Conservation (phyloP, 202 grass and related monocot species). For the Schoenoplectus triqueter region DNA sequence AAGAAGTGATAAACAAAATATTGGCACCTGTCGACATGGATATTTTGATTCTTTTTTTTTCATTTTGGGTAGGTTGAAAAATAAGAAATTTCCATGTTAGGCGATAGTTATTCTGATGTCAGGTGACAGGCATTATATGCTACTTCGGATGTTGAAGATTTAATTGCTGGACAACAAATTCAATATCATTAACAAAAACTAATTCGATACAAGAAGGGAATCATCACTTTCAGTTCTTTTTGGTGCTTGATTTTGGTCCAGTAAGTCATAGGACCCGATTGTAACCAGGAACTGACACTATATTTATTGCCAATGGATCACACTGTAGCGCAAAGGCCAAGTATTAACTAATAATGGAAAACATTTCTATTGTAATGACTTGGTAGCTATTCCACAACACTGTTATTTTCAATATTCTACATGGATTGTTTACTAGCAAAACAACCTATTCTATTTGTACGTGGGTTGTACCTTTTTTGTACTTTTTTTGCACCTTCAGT, state of each 20-base stretch:
- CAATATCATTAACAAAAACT: slow-evolving; percentile 17
- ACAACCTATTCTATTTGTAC: slow-evolving; percentile 30
- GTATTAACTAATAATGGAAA: not conserved
- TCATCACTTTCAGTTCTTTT: not conserved
- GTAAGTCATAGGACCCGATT: slow-evolving; percentile 3
- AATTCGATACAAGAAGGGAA: not conserved
- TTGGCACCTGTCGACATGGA: not conserved
- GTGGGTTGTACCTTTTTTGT: slow-evolving; percentile 26
- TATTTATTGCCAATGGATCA: not conserved
- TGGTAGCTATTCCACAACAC: not conserved
- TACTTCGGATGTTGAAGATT: not conserved
- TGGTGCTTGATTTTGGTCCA: slow-evolving; percentile 25
- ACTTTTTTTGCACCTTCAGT: no score
- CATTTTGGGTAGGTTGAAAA: not conserved
- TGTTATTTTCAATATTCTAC: not conserved
- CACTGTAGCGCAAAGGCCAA: not conserved
- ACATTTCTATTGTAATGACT: not conserved
- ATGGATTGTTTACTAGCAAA: not conserved
- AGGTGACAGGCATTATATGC: not conserved
- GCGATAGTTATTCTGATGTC: not conserved
- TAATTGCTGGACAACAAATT: not conserved
- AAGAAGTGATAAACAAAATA: slow-evolving; percentile 19
- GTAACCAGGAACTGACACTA: not conserved
- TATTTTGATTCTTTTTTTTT: slow-evolving; percentile 19
- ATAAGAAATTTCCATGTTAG: not conserved